Evolutionary conservation across 2,329 filamentous ascomycete genomes (phyloP).

Genomic region (Delphinella strobiligena): DNA sequence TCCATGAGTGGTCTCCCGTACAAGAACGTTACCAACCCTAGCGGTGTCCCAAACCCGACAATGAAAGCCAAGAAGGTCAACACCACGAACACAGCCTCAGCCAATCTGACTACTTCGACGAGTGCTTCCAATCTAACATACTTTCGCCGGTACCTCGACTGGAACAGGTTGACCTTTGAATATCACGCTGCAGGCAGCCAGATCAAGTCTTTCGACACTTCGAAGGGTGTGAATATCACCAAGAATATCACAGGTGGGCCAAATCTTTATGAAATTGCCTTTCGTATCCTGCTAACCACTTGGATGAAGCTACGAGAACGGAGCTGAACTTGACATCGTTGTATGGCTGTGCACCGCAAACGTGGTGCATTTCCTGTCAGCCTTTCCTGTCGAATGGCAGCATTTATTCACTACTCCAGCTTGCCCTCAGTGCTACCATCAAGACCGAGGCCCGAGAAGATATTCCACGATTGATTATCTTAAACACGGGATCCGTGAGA

Average conservation of each 20-base stretch:
- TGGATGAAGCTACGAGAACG: conserved; percentile 35
- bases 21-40: conserved; percentile 28
- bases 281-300: too few species aligned
- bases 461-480: conserved; percentile 37
- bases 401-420: conserved; percentile 42
- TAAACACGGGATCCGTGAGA: conserved; percentile 49
- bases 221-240: conserved; percentile 35
- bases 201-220: conserved; percentile 36
- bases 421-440: conserved; percentile 11
- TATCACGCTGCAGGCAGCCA: conserved; percentile 47
- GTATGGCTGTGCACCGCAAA: conserved; percentile 47
- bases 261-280: too few species aligned
- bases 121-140: conserved; percentile 6
- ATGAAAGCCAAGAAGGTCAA: conserved; percentile 23
- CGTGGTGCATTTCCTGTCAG: conserved; percentile 46
- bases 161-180: conserved; percentile 53
- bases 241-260: conserved; percentile 39
- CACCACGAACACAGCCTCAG: conserved; percentile 24
- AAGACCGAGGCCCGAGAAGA: conserved; percentile 5
- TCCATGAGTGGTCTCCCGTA: conserved; percentile 49
- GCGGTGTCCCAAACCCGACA: conserved; percentile 32
- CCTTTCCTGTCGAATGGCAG: conserved; percentile 41
- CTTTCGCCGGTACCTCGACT: conserved; percentile 33
- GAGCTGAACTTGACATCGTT: conserved; percentile 40
- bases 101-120: conserved; percentile 10